Base-by-base conservation (phyloP, 2,329 filamentous ascomycete species). In the Fusarium dimerum region DNA sequence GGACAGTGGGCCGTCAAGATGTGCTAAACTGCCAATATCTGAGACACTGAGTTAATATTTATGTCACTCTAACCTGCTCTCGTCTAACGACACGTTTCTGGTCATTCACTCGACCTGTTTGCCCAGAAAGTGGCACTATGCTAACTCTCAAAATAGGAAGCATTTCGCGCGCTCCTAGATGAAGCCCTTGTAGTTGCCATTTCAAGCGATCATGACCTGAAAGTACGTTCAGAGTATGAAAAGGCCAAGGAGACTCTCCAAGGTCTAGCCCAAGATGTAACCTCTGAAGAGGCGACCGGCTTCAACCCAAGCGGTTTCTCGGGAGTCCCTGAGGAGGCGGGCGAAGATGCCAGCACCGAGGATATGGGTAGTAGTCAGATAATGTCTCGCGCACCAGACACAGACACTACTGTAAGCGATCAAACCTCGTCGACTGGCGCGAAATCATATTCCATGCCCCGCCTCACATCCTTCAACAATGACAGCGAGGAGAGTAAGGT, bases 271-370 rank as follows among this genome's bases (percentile, higher is more conserved):
- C 75, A 82, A 30, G 76, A 81, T 52, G 90, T 88, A 1, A 68
- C 76, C 0, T 72, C 74, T 2, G 88, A 94, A 67, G 89, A 94
- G 65, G 81, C 85, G 15, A 85, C 83, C 10, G 86, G 85, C 0
- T 96, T 96, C 66, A 90, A 94, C 60, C 83, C 89, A 0, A 90
- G 88, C 32, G 90, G 88, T 3, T 83, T 87, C 26, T 82, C 85
- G 29, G 81, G 79, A 12, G 62, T 40, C 11, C 45, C 41, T 3
- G 72, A 69, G 16, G 63, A 58, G 13, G 45, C 57, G 11, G 61
- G 61, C n/a, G 60, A 61, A 3, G 57, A 51, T 16, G 52, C 54
- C 6, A 66, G 62, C 42, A 63, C 62, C 4, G 61, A 59, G 3
- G 62, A 68, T 36, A 64, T 65, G 1, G 66, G 58, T 45, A 71